These are phyloP conservation scores for Claviceps sp. DNA, from an alignment of 2,329 filamentous ascomycete species.

Conservation along the genomic window DNA sequence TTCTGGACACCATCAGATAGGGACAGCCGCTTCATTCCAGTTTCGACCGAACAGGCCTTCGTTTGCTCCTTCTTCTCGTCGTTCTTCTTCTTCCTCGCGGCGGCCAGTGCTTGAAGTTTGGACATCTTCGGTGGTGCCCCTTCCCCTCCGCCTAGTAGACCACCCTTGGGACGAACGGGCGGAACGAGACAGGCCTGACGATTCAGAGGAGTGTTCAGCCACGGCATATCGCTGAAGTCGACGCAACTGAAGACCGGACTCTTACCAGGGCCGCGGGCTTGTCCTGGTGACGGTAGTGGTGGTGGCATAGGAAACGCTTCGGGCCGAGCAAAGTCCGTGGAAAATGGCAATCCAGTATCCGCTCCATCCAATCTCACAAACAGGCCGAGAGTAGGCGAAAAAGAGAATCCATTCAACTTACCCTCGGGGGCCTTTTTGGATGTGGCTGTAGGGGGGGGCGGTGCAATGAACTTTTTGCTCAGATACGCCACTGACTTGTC, in stretches of 20 bases:
- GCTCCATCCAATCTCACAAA: slow-evolving; percentile 18
- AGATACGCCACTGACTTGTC: slow-evolving; percentile 75
- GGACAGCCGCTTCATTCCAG: slow-evolving; percentile 18
- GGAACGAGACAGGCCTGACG: slow-evolving; percentile 54
- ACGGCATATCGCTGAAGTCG: slow-evolving; percentile 72
- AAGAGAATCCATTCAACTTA: slow-evolving; percentile 24
- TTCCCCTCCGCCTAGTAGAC: slow-evolving; percentile 65
- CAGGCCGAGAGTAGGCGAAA: slow-evolving; percentile 15
- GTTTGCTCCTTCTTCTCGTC: slow-evolving; percentile 39
- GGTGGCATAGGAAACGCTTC: not conserved
- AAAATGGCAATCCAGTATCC: slow-evolving; percentile 13
- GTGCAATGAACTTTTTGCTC: slow-evolving; percentile 45
- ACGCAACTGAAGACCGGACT: not conserved
- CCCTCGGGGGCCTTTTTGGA: slow-evolving; percentile 29
- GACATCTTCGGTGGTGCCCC: slow-evolving; percentile 58
- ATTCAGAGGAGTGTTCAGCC: slow-evolving; percentile 58
- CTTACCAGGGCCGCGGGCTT: not conserved
- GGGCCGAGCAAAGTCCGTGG: slow-evolving; percentile 4
- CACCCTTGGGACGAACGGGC: slow-evolving; percentile 39
- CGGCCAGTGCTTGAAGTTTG: slow-evolving; percentile 82
- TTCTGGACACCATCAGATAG: slow-evolving; percentile 16
- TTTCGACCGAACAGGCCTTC: slow-evolving; percentile 13
- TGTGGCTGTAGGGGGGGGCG: slow-evolving; percentile 16
- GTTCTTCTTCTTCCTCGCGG: slow-evolving; percentile 71
- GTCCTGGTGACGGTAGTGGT: not conserved